Percentiles rank a stretch among this genome's conserved stretches.
phyloP scores from a whole-genome alignment of 805 yeast species.

The Ogataea dorogensis region DNA sequence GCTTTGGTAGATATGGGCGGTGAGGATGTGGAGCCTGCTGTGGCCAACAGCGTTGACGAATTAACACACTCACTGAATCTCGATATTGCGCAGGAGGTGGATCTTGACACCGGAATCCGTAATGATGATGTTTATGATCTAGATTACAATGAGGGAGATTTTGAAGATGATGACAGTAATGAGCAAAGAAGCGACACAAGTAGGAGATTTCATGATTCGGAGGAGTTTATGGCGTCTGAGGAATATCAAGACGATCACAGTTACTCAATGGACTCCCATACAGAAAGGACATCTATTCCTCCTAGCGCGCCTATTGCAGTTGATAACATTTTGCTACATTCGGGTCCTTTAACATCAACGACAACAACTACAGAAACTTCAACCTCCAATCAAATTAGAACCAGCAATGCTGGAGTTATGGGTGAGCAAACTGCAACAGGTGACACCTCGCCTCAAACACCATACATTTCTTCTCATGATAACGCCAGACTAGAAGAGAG shows the following conservation, averaged over 20 bases:
- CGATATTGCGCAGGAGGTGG: conserved; percentile 21
- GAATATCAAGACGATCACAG: conserved; percentile 38
- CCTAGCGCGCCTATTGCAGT: conserved; percentile 9
- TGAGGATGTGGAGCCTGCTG: conserved; percentile 19
- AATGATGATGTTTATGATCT: conserved; percentile 40
- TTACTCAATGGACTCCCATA: conserved; percentile 24
- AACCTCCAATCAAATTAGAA: conserved; percentile 13
- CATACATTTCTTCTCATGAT: conserved; percentile 10
- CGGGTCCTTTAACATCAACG: conserved; percentile 19
- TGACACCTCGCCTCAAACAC: conserved; percentile 23
- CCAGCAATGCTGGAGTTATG: conserved; percentile 6
- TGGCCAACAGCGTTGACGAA: conserved; percentile 27
- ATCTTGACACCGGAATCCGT: conserved; percentile 48
- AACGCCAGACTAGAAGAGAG: conserved; percentile 12
- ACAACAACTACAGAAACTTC: conserved; percentile 14
- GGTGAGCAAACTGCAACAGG: conserved; percentile 17
- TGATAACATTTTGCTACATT: conserved; percentile 9
- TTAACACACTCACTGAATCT: conserved; percentile 6
- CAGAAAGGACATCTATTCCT: conserved; percentile 9
- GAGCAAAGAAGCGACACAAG: not conserved
- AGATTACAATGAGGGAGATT: conserved; percentile 31
- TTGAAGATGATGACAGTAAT: conserved; percentile 11
- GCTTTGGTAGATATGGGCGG: conserved; percentile 12
- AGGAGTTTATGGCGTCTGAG: conserved; percentile 37
- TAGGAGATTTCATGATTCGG: conserved; percentile 17